Conservation (phyloP, 495 filamentous ascomycete species). For the Tuber magnatum region DNA sequence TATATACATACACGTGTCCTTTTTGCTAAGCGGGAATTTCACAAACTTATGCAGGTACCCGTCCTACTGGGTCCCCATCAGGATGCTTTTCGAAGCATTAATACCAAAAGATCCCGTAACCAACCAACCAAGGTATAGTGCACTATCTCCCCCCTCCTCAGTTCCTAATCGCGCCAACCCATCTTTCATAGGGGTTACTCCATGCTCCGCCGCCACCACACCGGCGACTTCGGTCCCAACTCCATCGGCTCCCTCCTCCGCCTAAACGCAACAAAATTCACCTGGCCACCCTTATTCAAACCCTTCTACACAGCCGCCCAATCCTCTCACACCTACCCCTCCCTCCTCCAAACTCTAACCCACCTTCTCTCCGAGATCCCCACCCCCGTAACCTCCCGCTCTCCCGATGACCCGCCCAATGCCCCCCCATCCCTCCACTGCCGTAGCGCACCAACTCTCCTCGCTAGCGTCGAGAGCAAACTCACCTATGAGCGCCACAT, state of each 20-base stretch:
- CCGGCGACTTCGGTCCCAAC: slow-evolving; percentile 1
- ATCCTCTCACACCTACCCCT: slow-evolving; percentile 7
- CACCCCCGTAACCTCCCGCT: slow-evolving; percentile 22
- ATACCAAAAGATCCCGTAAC: slow-evolving; percentile 32
- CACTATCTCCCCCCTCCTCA: background rate
- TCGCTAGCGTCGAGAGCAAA: slow-evolving; percentile 16
- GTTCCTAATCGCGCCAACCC: background rate
- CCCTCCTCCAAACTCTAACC: slow-evolving; percentile 13
- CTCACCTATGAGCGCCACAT: slow-evolving; percentile 23
- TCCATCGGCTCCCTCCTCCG: slow-evolving; percentile 21
- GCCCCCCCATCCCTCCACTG: background rate
- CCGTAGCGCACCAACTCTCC: slow-evolving; percentile 2
- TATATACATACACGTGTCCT: background rate
- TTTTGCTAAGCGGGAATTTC: background rate
- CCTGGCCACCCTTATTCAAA: slow-evolving; percentile 27
- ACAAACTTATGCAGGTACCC: slow-evolving; percentile 26
- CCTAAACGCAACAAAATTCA: slow-evolving; percentile 34
- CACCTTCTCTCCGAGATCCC: slow-evolving; percentile 16
- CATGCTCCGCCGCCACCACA: slow-evolving; percentile 22
- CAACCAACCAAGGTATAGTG: slow-evolving; percentile 23
- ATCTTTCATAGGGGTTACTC: slow-evolving; percentile 30
- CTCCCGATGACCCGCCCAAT: slow-evolving; percentile 9
- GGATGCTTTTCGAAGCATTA: slow-evolving; percentile 29
- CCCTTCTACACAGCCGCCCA: slow-evolving; percentile 11
- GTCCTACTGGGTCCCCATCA: slow-evolving; percentile 39